Evolutionary conservation across 495 filamentous ascomycete species (phyloP).

Genomic region (Podospora conica): DNA sequence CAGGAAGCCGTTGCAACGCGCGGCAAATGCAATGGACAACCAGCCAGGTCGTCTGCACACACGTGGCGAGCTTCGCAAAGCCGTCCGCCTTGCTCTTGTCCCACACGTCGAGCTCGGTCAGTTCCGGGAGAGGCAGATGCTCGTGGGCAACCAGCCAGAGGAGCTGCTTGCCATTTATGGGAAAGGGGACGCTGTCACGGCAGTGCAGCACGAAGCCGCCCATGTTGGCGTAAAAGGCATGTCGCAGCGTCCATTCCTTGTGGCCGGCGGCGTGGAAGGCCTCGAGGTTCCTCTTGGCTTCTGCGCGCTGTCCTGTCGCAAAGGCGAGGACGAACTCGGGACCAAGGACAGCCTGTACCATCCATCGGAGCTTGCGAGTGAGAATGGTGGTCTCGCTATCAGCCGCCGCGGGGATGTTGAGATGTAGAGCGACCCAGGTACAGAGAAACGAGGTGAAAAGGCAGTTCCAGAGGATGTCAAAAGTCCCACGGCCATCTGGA

Average conservation of each 20-base stretch:
- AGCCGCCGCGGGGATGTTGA: conserved; percentile 28
- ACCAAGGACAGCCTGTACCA: conserved; percentile 22
- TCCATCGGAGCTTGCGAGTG: conserved; percentile 22
- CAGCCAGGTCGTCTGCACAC: conserved; percentile 9
- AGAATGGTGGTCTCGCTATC: conserved; percentile 15
- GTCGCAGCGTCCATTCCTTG: conserved; percentile 29
- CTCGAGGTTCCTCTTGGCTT: conserved; percentile 6
- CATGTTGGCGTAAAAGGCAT: conserved; percentile 36
- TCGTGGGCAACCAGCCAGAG: conserved; percentile 25
- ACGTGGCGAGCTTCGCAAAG: conserved; percentile 4
- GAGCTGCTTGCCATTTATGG: conserved; percentile 32
- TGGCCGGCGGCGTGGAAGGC: conserved; percentile 16
- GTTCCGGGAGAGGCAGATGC: conserved; percentile 10
- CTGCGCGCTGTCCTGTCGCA: conserved; percentile 9
- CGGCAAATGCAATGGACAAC: conserved; percentile 10
- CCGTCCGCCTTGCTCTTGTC: conserved; percentile 16
- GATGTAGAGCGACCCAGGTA: conserved; percentile 22
- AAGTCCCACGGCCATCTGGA: conserved; percentile 26
- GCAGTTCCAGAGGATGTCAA: conserved; percentile 31
- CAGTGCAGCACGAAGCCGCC: conserved; percentile 31
- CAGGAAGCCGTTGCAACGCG: conserved; percentile 2
- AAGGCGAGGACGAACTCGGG: conserved; percentile 27
- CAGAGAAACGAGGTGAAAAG: conserved; percentile 26
- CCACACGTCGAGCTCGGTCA: neutral
- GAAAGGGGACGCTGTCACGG: conserved; percentile 22